These are phyloP conservation scores for Vitis hybrid DNA, from an alignment of 177 flowering plant species.

Conservation along the genomic window DNA sequence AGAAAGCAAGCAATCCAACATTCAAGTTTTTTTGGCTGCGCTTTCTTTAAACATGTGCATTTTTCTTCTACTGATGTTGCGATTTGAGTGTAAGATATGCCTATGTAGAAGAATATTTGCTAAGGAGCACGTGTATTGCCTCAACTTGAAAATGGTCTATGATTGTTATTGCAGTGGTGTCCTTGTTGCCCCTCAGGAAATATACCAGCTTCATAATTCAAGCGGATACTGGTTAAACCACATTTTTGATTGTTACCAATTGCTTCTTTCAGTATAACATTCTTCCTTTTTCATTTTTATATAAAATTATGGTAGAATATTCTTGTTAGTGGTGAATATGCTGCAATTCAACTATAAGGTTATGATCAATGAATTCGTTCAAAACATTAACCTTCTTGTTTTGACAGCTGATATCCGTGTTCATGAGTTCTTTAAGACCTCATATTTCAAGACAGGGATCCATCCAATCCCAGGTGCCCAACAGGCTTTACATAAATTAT, in stretches of 20 bases:
- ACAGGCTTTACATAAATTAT: constrained; percentile 56
- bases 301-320: background rate
- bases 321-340: background rate
- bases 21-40: too few species aligned
- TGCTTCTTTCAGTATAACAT: too few species aligned
- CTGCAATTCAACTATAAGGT: background rate
- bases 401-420: constrained; percentile 82
- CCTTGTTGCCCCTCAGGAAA: background rate
- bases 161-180: background rate
- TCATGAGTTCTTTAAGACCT: constrained; percentile 86
- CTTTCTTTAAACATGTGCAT: too few species aligned
- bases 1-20: too few species aligned
- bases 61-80: too few species aligned
- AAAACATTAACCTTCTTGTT: constrained; percentile 11
- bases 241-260: too few species aligned
- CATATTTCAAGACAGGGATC: constrained; percentile 83
- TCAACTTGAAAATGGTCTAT: background rate
- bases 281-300: too few species aligned
- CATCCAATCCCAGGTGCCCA: constrained; percentile 84
- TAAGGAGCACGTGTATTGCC: background rate
- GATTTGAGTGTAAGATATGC: too few species aligned
- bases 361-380: background rate
- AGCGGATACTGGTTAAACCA: background rate
- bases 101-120: too few species aligned
- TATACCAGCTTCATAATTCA: background rate